Evolutionary conservation across 2,329 filamentous ascomycete species (phyloP).

Genomic region (Diaporthe destruens): DNA sequence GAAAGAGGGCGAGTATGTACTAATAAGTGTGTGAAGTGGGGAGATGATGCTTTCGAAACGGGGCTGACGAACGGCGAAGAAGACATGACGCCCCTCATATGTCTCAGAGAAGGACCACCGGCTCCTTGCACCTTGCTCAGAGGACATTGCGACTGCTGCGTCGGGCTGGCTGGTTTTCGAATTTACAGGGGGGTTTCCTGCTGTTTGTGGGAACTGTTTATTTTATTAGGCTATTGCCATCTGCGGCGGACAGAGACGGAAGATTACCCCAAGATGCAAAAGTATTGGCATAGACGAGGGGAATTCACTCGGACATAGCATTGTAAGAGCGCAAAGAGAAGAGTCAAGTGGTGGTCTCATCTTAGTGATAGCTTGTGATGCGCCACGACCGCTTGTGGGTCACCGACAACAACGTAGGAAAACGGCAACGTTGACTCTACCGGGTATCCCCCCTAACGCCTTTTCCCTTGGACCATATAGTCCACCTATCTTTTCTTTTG

Average conservation of each 20-base stretch:
- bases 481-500: neutral
- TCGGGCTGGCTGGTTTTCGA: neutral
- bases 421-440: neutral
- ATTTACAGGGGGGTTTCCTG: neutral
- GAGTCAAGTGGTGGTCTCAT: neutral
- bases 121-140: slow-evolving; percentile 2
- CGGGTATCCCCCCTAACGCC: slow-evolving; percentile 29
- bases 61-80: neutral
- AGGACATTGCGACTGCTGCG: neutral
- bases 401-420: slow-evolving; percentile 11
- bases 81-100: neutral
- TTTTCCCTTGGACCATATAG: neutral
- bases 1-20: slow-evolving; percentile 41
- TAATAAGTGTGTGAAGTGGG: neutral
- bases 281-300: neutral
- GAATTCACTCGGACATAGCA: no score
- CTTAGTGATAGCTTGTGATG: neutral
- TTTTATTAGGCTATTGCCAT: slow-evolving; percentile 8
- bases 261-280: neutral
- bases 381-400: neutral
- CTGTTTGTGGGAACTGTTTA: slow-evolving; percentile 4
- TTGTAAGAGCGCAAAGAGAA: neutral
- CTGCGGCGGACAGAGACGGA: neutral
- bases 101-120: neutral
- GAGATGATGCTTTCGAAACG: neutral